Conservation (phyloP, 2,329 filamentous ascomycete genomes). For the Diplodia intermedia region DNA sequence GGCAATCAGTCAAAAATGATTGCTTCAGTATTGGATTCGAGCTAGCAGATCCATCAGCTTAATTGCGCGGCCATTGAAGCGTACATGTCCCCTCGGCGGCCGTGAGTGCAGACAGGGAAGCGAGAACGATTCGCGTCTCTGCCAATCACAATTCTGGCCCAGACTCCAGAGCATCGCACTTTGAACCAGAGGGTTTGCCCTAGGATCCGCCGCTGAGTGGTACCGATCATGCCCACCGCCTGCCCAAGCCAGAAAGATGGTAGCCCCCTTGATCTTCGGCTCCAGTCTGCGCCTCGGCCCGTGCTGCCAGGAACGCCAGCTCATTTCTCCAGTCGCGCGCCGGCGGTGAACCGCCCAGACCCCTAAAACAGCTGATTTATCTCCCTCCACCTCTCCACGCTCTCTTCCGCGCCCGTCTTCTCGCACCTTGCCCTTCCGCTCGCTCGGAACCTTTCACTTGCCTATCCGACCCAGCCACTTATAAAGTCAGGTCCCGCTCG, state of each 20-base stretch:
- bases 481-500: conserved; percentile 11
- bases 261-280: conserved; percentile 14
- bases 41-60: too few relatives aligned
- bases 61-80: too few relatives aligned
- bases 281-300: conserved; percentile 10
- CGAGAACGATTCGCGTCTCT: background rate
- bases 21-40: too few relatives aligned
- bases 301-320: conserved; percentile 28
- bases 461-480: conserved; percentile 11
- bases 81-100: too few relatives aligned
- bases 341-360: conserved; percentile 28
- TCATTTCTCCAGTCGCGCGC: conserved; percentile 28
- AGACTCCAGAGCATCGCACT: background rate
- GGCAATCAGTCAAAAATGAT: too few relatives aligned
- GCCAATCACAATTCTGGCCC: background rate
- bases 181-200: background rate
- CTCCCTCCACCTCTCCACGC: conserved; percentile 27
- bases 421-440: conserved; percentile 12
- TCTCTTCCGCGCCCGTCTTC: conserved; percentile 25
- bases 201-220: background rate
- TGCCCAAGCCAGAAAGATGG: background rate
- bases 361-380: conserved; percentile 31
- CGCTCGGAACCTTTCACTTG: conserved; percentile 15
- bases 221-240: background rate
- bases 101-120: too few relatives aligned